Evolutionary conservation across 306 rosid species (phyloP).

Genomic region (Hylodesmum podocarpum): DNA sequence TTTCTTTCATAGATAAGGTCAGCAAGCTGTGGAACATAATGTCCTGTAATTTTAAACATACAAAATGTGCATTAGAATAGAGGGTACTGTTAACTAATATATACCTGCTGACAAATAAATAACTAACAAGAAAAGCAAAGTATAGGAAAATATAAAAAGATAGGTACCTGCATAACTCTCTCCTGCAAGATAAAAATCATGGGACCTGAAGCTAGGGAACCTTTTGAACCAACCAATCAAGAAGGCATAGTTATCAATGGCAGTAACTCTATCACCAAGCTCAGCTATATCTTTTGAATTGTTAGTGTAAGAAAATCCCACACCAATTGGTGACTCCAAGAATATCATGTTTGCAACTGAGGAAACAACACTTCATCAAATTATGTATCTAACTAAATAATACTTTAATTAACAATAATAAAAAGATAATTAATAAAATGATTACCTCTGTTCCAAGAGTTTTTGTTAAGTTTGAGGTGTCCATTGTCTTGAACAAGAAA

Average conservation of each 20-base stretch:
- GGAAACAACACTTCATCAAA: neutral
- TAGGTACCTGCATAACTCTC: constrained; percentile 68
- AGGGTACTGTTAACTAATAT: neutral
- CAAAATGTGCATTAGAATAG: neutral
- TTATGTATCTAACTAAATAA: neutral
- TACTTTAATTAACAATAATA: neutral
- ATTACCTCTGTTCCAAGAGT: constrained; percentile 67
- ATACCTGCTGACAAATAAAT: too few relatives aligned
- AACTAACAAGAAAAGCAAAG: too few relatives aligned
- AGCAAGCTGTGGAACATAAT: constrained; percentile 73
- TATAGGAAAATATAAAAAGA: too few relatives aligned
- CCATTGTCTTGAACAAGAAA: constrained; percentile 48
- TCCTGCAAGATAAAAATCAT: constrained; percentile 61
- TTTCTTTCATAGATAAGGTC: constrained; percentile 54
- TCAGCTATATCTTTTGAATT: constrained; percentile 42
- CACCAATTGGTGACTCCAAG: constrained; percentile 77
- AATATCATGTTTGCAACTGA: constrained; percentile 67
- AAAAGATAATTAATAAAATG: neutral
- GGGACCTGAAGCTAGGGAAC: constrained; percentile 54
- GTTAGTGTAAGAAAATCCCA: constrained; percentile 73
- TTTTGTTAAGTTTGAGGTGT: constrained; percentile 39
- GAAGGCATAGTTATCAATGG: constrained; percentile 59
- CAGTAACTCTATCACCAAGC: constrained; percentile 60
- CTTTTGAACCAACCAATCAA: constrained; percentile 61
- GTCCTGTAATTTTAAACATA: constrained; percentile 39